A percentile compares a stretch with the other conserved stretches of the same genome.
Evolutionary conservation across 768 basidiomycete genomes (phyloP).

Genomic region (Podaxis rugospora): DNA sequence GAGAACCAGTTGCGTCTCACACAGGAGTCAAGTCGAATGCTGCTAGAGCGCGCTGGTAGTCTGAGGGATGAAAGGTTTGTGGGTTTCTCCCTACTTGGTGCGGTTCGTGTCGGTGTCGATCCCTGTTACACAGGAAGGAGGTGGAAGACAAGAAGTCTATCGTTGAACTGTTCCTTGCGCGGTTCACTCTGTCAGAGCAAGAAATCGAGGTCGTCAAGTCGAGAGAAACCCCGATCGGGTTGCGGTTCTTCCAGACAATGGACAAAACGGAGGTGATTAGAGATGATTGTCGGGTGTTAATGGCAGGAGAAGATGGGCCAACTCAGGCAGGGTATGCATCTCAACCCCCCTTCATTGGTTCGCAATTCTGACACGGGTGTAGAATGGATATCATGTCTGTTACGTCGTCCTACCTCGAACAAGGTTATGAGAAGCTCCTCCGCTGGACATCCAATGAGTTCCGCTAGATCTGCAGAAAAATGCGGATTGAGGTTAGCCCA

Average conservation of each 20-base stretch:
- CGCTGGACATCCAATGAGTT: constrained; percentile 87
- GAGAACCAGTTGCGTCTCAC: constrained; percentile 73
- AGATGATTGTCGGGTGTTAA: constrained; percentile 78
- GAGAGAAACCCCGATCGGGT: constrained; percentile 70
- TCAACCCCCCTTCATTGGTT: not conserved
- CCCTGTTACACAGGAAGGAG: constrained; percentile 42
- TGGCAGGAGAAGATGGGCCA: constrained; percentile 80
- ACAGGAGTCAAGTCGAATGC: constrained; percentile 67
- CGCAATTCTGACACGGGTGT: not conserved
- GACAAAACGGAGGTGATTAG: constrained; percentile 82
- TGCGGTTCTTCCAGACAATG: constrained; percentile 79
- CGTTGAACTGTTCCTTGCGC: constrained; percentile 71
- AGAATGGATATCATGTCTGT: constrained; percentile 88
- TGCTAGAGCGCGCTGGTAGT: constrained; percentile 81
- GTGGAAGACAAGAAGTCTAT: constrained; percentile 72
- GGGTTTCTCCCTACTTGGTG: not conserved
- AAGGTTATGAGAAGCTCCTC: constrained; percentile 85
- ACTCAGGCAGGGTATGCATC: constrained; percentile 67
- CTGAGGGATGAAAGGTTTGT: constrained; percentile 68
- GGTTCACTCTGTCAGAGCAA: constrained; percentile 77
- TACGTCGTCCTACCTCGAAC: constrained; percentile 79
- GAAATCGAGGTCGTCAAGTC: constrained; percentile 76
- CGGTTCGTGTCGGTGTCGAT: not conserved
- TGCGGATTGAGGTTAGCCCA: constrained; percentile 62
- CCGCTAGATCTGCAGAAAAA: constrained; percentile 68